Evolutionary conservation across 257 asterid species (phyloP).

Genomic region (Solanum medicagineum): DNA sequence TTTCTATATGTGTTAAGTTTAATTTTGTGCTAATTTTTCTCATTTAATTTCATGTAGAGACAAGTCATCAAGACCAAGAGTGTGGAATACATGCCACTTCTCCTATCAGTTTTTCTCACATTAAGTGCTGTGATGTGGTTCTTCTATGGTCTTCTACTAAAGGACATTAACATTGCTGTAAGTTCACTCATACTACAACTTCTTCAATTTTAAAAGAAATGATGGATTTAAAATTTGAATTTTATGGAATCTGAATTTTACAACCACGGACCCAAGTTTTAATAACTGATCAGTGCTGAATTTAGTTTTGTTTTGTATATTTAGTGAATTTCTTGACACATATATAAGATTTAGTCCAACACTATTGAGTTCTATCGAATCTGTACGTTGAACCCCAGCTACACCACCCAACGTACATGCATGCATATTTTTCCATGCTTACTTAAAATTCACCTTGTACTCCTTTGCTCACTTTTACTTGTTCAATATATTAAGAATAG

Average conservation of each 20-base stretch:
- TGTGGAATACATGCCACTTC: constrained; percentile 43
- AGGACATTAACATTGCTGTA: constrained; percentile 43
- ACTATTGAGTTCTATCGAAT: too few species aligned
- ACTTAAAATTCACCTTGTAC: too few species aligned
- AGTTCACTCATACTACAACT: neutral
- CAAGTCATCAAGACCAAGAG: constrained; percentile 38
- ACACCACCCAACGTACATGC: too few species aligned
- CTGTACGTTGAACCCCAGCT: too few species aligned
- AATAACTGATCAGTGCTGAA: too few species aligned
- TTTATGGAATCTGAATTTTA: too few species aligned
- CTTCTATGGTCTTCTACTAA: constrained; percentile 32
- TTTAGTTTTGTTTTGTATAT: too few species aligned
- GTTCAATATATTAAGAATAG: too few species aligned
- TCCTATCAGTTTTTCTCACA: constrained; percentile 36
- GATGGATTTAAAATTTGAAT: neutral
- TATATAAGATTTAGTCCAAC: too few species aligned
- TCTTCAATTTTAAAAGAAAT: neutral
- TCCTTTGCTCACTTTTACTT: too few species aligned
- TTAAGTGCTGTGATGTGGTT: constrained; percentile 48
- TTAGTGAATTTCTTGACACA: neutral
- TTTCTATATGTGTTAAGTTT: neutral
- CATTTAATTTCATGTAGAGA: constrained; percentile 15
- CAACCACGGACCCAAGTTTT: too few species aligned
- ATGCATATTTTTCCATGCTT: too few species aligned
- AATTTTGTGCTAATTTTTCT: neutral